Evolutionary conservation across 202 grass and related monocot species (phyloP).

Genomic region (Digitaria exilis): DNA sequence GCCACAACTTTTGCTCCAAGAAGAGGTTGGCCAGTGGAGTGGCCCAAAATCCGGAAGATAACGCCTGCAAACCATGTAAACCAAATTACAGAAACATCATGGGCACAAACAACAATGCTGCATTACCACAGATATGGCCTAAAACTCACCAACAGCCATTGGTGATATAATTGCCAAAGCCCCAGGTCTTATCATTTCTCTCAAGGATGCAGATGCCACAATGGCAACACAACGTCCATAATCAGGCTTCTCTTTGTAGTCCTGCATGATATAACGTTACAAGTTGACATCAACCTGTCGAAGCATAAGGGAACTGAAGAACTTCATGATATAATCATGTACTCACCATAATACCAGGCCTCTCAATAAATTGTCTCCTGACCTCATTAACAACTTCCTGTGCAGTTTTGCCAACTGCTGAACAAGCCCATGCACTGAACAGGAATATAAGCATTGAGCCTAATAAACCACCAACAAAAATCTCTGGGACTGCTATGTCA

Average conservation of each 20-base stretch:
- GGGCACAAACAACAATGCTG: constrained; percentile 19
- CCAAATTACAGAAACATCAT: constrained; percentile 17
- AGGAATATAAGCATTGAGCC: constrained; percentile 99
- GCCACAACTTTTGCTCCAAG: constrained; percentile 93
- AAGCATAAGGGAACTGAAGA: constrained; percentile 28
- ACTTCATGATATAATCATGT: constrained; percentile 1
- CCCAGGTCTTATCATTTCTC: constrained; percentile 96
- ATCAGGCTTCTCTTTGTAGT: constrained; percentile 96
- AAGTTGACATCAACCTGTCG: constrained; percentile 23
- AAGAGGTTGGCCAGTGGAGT: constrained; percentile 70
- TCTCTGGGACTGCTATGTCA: constrained; percentile 94
- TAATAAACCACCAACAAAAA: constrained; percentile 97
- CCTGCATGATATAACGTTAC: constrained; percentile 50
- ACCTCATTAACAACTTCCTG: constrained; percentile 99
- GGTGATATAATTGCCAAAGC: constrained; percentile 97
- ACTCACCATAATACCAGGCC: constrained; percentile 98
- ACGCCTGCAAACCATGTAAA: constrained; percentile 64
- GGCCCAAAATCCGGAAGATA: constrained; percentile 81
- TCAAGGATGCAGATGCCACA: constrained; percentile 95
- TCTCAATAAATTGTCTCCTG: constrained; percentile 98
- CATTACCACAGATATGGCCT: not conserved
- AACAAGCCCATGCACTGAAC: constrained; percentile 99
- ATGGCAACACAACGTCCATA: constrained; percentile 99
- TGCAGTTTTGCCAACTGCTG: constrained; percentile 98
- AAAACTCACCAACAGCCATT: constrained; percentile 73